phyloP scores from a whole-genome alignment of 345 rosid genomes.

The Citrus mangshanensis region DNA sequence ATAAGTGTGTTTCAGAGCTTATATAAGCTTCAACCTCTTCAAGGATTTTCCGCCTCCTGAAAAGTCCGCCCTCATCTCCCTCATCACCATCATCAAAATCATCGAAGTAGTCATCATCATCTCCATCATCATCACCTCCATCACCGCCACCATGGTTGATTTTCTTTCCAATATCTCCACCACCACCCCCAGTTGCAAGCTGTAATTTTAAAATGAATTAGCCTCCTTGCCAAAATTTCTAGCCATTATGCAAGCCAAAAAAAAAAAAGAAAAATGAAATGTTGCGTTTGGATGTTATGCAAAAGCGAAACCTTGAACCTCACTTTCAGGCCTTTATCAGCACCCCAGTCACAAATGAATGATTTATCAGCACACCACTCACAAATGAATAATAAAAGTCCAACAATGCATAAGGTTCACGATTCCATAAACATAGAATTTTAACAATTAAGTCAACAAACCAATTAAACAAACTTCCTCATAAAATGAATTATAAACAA shows the following conservation, averaged over 20 bases:
- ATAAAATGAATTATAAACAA: not conserved
- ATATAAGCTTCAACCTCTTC: constrained; percentile 62
- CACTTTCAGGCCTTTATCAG: not conserved
- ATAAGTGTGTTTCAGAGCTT: not conserved
- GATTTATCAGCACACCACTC: not conserved
- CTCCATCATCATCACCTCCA: constrained; percentile 95
- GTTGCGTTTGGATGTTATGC: not conserved
- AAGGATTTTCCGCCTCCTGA: constrained; percentile 73
- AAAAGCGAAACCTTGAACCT: not conserved
- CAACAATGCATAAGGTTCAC: not conserved
- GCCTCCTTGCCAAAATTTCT: constrained; percentile 7
- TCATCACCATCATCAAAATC: constrained; percentile 89
- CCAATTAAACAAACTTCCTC: not conserved
- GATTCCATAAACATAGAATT: not conserved
- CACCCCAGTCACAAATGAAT: not conserved
- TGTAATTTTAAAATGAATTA: constrained; percentile 34
- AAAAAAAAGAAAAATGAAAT: not conserved
- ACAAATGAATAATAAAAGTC: not conserved
- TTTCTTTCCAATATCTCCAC: constrained; percentile 88
- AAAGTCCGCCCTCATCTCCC: constrained; percentile 89
- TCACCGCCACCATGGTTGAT: constrained; percentile 89
- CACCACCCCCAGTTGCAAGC: constrained; percentile 90
- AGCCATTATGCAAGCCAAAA: not conserved
- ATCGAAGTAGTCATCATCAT: constrained; percentile 91
- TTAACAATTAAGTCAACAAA: not conserved